Evolutionary conservation across 352 stramenopile species (phyloP).

Genomic region (Pythium dissotocum): DNA sequence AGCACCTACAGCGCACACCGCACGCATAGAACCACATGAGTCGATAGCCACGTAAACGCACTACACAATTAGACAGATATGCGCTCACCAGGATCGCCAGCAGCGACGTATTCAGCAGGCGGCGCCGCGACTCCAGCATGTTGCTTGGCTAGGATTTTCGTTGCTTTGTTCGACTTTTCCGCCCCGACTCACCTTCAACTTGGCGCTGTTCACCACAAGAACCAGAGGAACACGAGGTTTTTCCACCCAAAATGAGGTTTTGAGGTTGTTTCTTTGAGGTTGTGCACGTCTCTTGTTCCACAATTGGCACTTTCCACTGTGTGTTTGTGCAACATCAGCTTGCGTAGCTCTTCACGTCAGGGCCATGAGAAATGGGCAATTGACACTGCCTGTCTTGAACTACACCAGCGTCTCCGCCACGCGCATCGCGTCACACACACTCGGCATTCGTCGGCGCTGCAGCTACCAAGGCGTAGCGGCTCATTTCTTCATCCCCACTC

Average conservation of each 20-base stretch:
- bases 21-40: neutral
- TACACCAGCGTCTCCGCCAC: neutral
- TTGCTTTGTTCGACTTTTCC: neutral
- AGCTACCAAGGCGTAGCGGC: neutral
- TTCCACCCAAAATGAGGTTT: neutral
- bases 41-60: neutral
- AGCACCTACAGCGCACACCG: conserved; percentile 40
- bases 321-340: conserved; percentile 26
- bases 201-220: conserved; percentile 23
- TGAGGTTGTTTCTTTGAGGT: conserved; percentile 12
- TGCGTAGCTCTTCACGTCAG: conserved; percentile 1
- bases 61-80: neutral
- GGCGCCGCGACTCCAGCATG: conserved; percentile 65
- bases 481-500: conserved; percentile 8
- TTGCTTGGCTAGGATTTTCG: neutral
- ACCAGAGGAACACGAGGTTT: conserved; percentile 26
- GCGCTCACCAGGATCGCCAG: conserved; percentile 61
- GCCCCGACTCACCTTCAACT: conserved; percentile 22
- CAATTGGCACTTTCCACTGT: neutral
- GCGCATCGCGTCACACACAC: neutral
- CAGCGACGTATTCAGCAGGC: conserved; percentile 74
- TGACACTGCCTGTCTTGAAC: conserved; percentile 15
- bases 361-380: conserved; percentile 2
- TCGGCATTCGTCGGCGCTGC: neutral
- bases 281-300: neutral